Percentiles rank a stretch among this genome's conserved stretches.
phyloP scores from a whole-genome alignment of 176 grass and related monocot species.

The Oryza australiensis region DNA sequence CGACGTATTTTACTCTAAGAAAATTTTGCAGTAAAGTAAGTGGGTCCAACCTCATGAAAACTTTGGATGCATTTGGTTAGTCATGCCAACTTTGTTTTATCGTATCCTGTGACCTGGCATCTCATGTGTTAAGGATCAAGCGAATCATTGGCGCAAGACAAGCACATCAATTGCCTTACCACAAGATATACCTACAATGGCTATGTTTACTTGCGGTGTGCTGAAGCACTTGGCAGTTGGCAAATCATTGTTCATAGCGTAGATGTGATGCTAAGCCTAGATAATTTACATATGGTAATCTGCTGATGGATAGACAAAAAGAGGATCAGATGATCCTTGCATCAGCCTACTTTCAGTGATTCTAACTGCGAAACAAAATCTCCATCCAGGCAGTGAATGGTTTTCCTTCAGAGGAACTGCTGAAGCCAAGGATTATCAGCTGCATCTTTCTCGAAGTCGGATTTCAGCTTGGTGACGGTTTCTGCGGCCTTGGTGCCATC shows the following conservation, averaged over 20 bases:
- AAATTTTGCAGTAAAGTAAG: no score
- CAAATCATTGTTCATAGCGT: not conserved
- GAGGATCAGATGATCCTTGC: constrained; percentile 33
- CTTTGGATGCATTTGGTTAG: no score
- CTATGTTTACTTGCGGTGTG: not conserved
- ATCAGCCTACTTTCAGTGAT: not conserved
- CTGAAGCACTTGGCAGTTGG: not conserved
- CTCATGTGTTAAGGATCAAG: not conserved
- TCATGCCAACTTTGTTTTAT: not conserved
- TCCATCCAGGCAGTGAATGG: not conserved
- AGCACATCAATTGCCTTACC: not conserved
- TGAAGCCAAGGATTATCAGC: constrained; percentile 74
- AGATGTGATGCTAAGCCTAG: not conserved
- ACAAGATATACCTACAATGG: not conserved
- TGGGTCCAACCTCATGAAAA: no score
- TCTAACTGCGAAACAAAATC: not conserved
- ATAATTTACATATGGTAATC: not conserved
- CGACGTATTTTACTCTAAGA: no score
- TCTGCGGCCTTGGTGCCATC: constrained; percentile 53
- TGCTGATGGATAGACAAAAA: constrained; percentile 33
- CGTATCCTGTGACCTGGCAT: not conserved
- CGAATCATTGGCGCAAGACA: not conserved
- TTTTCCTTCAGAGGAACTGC: constrained; percentile 67
- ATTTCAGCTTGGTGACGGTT: constrained; percentile 51
- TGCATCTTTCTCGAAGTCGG: constrained; percentile 70